phyloP scores from a whole-genome alignment of 768 basidiomycete genomes.

The Tubosaeta sp. region DNA sequence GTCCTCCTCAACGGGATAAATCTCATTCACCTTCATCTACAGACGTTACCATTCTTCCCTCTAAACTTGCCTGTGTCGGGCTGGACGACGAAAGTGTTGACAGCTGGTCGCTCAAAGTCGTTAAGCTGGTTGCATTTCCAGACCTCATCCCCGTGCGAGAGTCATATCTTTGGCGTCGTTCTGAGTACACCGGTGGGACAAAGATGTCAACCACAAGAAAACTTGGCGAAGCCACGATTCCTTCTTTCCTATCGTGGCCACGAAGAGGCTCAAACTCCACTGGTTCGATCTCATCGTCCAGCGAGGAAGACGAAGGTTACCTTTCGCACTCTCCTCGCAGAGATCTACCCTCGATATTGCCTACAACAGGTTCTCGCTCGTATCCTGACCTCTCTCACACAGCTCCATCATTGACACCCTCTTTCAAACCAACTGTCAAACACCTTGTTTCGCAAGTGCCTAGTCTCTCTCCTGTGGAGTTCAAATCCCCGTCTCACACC shows the following conservation, averaged over 20 bases:
- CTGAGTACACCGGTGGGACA: conserved; percentile 2
- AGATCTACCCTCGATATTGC: conserved; percentile 33
- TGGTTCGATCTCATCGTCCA: conserved; percentile 24
- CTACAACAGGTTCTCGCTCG: conserved; percentile 39
- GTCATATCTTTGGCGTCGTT: conserved; percentile 4
- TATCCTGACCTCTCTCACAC: conserved; percentile 38
- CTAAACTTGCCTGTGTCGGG: conserved; percentile 74
- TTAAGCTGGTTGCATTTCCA: conserved; percentile 74
- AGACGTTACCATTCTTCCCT: conserved; percentile 59
- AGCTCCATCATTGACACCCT: conserved; percentile 25
- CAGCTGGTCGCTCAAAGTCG: conserved; percentile 71
- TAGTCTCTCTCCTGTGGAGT: conserved; percentile 27
- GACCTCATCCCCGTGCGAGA: conserved; percentile 51
- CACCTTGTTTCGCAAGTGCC: conserved; percentile 34
- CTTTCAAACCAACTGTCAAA: conserved; percentile 37
- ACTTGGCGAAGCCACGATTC: conserved; percentile 11
- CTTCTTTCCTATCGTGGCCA: conserved; percentile 20
- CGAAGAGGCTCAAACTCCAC: conserved; percentile 23
- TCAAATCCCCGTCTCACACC: conserved; percentile 6
- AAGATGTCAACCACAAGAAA: conserved; percentile 8
- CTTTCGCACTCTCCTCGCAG: conserved; percentile 54
- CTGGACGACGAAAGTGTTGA: conserved; percentile 64
- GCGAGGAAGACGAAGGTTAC: conserved; percentile 48
- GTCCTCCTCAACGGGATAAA: conserved; percentile 31
- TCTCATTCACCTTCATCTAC: conserved; percentile 53